These are phyloP conservation scores for Termitomyces bulborhizus DNA, from an alignment of 768 basidiomycete species.

Conservation along the genomic window DNA sequence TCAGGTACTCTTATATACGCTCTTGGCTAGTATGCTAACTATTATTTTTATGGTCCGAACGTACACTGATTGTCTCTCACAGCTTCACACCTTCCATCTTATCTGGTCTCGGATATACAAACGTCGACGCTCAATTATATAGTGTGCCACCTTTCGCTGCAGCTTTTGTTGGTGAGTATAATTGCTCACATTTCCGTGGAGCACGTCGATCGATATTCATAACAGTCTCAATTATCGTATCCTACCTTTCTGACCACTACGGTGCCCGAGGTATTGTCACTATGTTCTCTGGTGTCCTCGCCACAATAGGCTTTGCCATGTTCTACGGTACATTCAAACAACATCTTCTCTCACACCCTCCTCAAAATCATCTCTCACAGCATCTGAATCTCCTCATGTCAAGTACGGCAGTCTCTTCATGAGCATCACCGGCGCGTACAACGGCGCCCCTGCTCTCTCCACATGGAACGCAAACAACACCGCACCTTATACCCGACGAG, in stretches of 20 bases:
- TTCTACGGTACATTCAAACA: constrained; percentile 39
- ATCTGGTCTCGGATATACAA: constrained; percentile 48
- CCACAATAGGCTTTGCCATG: constrained; percentile 47
- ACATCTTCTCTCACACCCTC: background rate
- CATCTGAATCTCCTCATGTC: constrained; percentile 28
- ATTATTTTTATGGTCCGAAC: background rate
- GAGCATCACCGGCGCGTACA: constrained; percentile 45
- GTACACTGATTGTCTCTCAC: background rate
- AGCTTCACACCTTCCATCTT: constrained; percentile 76
- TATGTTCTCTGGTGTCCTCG: constrained; percentile 37
- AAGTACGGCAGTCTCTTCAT: constrained; percentile 56
- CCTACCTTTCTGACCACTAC: constrained; percentile 49
- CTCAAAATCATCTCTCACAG: constrained; percentile 14
- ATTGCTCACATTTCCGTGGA: background rate
- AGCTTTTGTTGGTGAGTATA: constrained; percentile 40
- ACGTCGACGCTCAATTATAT: constrained; percentile 52
- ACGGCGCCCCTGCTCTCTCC: constrained; percentile 44
- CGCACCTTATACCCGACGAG: constrained; percentile 48
- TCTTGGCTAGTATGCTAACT: constrained; percentile 38
- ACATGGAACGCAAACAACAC: constrained; percentile 63
- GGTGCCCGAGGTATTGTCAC: constrained; percentile 41
- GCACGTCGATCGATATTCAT: background rate
- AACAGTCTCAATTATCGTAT: constrained; percentile 27
- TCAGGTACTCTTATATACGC: constrained; percentile 39
- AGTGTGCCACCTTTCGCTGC: constrained; percentile 52